Evolutionary conservation across 148 eudicot species (phyloP), one percentile per base, ranked within the genome.

Genomic region (Silene latifolia): DNA sequence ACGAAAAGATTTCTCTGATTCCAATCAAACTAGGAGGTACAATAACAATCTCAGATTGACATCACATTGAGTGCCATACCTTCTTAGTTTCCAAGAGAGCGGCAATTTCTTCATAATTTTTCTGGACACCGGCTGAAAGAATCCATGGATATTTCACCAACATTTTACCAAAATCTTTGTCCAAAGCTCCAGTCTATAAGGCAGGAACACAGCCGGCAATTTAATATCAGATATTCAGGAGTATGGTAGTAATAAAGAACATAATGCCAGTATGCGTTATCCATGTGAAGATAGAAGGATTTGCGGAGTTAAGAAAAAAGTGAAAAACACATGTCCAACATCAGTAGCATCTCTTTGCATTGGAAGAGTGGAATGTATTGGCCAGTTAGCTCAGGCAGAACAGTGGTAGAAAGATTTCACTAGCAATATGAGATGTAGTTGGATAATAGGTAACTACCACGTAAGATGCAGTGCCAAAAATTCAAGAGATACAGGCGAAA

Each of bases 111-210:
- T 69, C 78, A 48, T 76, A 89, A 77, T 93, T 91, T 72, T 68
- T 77, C 75, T 79, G 83, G 69, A 93, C 82, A 82, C 97, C 82
- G 54, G 73, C 72, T 14, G 93, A 93, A 72, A 93, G 85, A 71
- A 93, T 74, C 98, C 98, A 93, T 23, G 98, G 98, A 84, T 93
- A 93, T 74, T 88, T 93, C 77, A 81, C 68, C 81, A 93, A 74
- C 79, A 93, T 86, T 76, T 74, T 84, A 59, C 89, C 88, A 64
- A 86, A 63, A 68, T 83, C 84, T 53, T 77, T 80, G 20, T 75
- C 79, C 64, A 53, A 67, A 57, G 66, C 81, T 79, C 86, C 89
- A 42, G 80, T 86, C 98, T 93, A 75, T 73, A 77, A 73, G 0
- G 23, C 24, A 81, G 58, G 63, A 65, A 44, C 58, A 74, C 57